Base-by-base conservation (phyloP, 129 eudicot species). In the Arctium lappa region DNA sequence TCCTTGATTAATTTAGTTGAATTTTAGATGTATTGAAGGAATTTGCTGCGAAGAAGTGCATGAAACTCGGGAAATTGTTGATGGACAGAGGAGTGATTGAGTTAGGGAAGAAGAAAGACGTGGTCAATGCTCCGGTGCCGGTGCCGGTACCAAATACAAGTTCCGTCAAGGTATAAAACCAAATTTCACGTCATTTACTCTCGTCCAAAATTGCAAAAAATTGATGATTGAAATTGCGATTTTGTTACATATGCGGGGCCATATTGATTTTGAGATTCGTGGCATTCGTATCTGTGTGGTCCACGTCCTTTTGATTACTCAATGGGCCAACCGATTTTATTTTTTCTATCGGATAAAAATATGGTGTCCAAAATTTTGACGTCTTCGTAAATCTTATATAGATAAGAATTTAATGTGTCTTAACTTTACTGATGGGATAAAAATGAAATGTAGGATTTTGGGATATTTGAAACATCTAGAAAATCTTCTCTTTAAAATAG, bases 1-100 rank as follows among this genome's bases (percentile, higher is more conserved):
- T 62, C 31, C 22, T 38, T 13, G 42, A 60, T 65, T 16, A 27
- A 37, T n/a, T 68, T 50, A 10, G 6, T 6, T 7, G 1, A 1
- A 32, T 39, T 68, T 50, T 81, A 92, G 97, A 90, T 72, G 91
- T 92, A 2, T 79, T 90, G 75, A 90, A 88, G 75, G 94, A 92
- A 85, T 87, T 87, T 87, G 94, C 92, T 44, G 88, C 94, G 5
- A 92, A 90, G 82, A 92, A 90, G 79, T 88, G 91, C 73, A 85
- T 87, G 74, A 92, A 92, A 72, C 90, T 92, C 1, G 94, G 93
- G 40, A 92, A 92, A 78, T 80, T 90, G 69, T 74, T 92, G 72
- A 87, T 87, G 89, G 92, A 88, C 68, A 85, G 91, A 75, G 94
- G 94, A 75, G 85, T 81, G 69, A 39, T 88, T 60, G 82, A 38